Conservation (phyloP, 495 filamentous ascomycete species). For the Neurospora tetrasperma region DNA sequence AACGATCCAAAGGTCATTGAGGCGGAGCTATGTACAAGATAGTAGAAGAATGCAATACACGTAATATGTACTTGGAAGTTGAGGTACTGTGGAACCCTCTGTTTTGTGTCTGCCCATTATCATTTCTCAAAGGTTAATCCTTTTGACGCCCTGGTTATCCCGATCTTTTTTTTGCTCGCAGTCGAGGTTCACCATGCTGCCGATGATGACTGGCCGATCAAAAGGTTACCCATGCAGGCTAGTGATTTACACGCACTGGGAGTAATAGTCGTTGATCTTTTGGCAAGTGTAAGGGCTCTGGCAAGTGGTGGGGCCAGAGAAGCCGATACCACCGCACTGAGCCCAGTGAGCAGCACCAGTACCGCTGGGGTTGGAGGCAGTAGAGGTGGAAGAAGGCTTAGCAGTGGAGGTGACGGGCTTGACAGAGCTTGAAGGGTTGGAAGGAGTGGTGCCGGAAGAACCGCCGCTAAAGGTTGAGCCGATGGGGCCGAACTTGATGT, state of each 20-base stretch:
- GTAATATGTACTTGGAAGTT: background rate
- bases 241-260: slow-evolving; percentile 29
- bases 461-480: slow-evolving; percentile 44
- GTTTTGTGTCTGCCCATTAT: background rate
- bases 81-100: background rate
- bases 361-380: slow-evolving; percentile 6
- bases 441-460: slow-evolving; percentile 4
- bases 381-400: slow-evolving; percentile 7
- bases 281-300: slow-evolving; percentile 24
- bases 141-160: background rate
- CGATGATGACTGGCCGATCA: background rate
- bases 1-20: background rate
- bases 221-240: background rate
- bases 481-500: slow-evolving; percentile 64
- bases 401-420: slow-evolving; percentile 5
- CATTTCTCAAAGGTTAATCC: background rate
- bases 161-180: background rate
- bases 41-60: background rate
- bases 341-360: slow-evolving; percentile 15
- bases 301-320: slow-evolving; percentile 33
- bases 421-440: slow-evolving; percentile 7
- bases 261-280: slow-evolving; percentile 27
- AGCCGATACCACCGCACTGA: slow-evolving; percentile 41
- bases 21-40: background rate
- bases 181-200: background rate